phyloP scores from a whole-genome alignment of 2,329 filamentous ascomycete species.

The Scolecobasidium constrictum region DNA sequence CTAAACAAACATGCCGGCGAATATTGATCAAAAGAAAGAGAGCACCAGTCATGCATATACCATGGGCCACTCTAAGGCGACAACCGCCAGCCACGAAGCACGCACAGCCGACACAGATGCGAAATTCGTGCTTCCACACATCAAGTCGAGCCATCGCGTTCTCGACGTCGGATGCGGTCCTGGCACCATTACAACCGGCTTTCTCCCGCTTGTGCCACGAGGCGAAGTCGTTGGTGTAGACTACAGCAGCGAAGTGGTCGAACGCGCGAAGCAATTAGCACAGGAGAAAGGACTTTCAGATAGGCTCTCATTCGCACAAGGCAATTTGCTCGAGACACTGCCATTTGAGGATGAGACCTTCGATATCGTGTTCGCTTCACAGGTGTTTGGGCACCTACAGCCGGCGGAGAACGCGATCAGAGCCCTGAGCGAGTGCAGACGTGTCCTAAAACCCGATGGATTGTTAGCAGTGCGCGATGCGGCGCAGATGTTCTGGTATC shows the following conservation, averaged over 20 bases:
- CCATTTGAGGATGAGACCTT: constrained; percentile 38
- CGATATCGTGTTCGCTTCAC: constrained; percentile 49
- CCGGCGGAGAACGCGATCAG: constrained; percentile 37
- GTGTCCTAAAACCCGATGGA: constrained; percentile 42
- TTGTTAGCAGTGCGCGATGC: constrained; percentile 36
- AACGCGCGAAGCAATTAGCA: constrained; percentile 22
- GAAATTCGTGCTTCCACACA: constrained; percentile 8
- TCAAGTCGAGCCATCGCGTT: constrained; percentile 16
- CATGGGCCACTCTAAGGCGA: constrained; percentile 1
- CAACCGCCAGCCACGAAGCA: constrained; percentile 1
- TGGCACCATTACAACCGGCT: constrained; percentile 35
- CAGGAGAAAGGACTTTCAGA: neutral
- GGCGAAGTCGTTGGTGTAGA: constrained; percentile 36
- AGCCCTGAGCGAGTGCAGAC: constrained; percentile 42
- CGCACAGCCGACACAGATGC: constrained; percentile 6
- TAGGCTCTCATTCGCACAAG: constrained; percentile 26
- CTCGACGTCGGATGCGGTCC: constrained; percentile 39
- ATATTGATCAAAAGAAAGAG: too few relatives aligned
- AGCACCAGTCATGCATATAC: constrained; percentile 2
- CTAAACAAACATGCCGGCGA: too few relatives aligned
- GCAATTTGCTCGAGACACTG: constrained; percentile 30
- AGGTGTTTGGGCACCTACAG: constrained; percentile 46
- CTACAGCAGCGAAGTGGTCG: constrained; percentile 30
- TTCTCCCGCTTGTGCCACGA: constrained; percentile 31
- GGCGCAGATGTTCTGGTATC: neutral